These are phyloP conservation scores for Aspergillus egyptiacus DNA, from an alignment of 495 filamentous ascomycete species.

Conservation along the genomic window DNA sequence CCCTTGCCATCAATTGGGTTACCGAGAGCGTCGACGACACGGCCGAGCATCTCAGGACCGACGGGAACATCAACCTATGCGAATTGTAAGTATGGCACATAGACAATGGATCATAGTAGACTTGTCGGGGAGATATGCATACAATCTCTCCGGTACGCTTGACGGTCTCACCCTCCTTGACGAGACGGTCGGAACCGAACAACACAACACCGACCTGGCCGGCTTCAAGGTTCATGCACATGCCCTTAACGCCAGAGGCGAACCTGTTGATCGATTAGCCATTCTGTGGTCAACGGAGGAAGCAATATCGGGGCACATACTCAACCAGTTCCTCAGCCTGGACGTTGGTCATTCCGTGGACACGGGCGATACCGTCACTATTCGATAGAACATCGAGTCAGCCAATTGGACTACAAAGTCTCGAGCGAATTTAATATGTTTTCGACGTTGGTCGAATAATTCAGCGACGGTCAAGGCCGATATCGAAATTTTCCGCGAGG, in stretches of 20 bases:
- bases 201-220: conserved; percentile 99
- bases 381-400: conserved; percentile 20
- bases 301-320: conserved; percentile 55
- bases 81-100: conserved; percentile 20
- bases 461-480: conserved; percentile 26
- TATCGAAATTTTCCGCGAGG: conserved; percentile 32
- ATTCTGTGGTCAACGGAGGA: conserved; percentile 11
- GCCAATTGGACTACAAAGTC: conserved; percentile 5
- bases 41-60: conserved; percentile 85
- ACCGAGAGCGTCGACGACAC: conserved; percentile 96
- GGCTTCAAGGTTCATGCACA: conserved; percentile 99
- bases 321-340: conserved; percentile 99
- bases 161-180: conserved; percentile 98
- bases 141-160: conserved; percentile 99
- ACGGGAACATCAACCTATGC: conserved; percentile 92
- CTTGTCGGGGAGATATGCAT: conserved; percentile 29
- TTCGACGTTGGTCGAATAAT: conserved; percentile 21
- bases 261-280: conserved; percentile 60
- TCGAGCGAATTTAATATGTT: conserved; percentile 4
- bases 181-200: conserved; percentile 99
- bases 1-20: conserved; percentile 99
- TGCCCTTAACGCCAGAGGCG: conserved; percentile 98
- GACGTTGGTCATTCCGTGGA: conserved; percentile 99
- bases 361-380: conserved; percentile 99
- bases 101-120: not conserved